Evolutionary conservation across 225 moss, liverwort and hornwort species (phyloP).

Genomic region (Antitrichia curtipendula): DNA sequence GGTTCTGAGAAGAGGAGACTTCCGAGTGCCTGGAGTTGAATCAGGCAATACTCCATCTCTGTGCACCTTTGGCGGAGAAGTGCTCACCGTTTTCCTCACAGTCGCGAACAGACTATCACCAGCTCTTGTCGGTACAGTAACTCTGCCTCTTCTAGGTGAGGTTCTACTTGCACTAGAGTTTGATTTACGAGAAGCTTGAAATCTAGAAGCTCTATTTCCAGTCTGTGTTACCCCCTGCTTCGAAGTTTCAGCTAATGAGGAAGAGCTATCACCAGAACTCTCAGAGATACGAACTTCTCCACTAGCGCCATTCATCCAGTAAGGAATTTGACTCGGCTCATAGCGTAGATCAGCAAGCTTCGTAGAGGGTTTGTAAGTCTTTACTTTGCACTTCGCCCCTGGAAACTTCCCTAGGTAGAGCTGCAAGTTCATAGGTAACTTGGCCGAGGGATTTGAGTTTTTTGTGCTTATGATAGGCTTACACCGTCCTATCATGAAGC

Average conservation of each 20-base stretch:
- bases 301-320: slow-evolving; percentile 30
- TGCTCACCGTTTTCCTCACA: background rate
- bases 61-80: background rate
- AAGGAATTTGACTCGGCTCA: slow-evolving; percentile 20
- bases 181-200: slow-evolving; percentile 2
- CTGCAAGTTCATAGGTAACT: slow-evolving; percentile 37
- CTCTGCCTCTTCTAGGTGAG: background rate
- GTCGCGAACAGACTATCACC: background rate
- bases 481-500: slow-evolving; percentile 57
- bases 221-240: background rate
- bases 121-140: background rate
- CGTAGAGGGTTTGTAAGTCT: slow-evolving; percentile 26
- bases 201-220: background rate
- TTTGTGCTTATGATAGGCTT: slow-evolving; percentile 38
- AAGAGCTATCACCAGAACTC: background rate
- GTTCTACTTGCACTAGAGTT: too few species aligned
- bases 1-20: slow-evolving; percentile 20
- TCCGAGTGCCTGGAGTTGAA: background rate
- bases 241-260: background rate
- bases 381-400: slow-evolving; percentile 41
- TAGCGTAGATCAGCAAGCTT: slow-evolving; percentile 33
- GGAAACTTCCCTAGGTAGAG: slow-evolving; percentile 68
- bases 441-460: slow-evolving; percentile 15
- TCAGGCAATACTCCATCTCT: background rate
- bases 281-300: background rate